Base-by-base conservation (phyloP, 257 asterid species). In the Pogostemon cablin region DNA sequence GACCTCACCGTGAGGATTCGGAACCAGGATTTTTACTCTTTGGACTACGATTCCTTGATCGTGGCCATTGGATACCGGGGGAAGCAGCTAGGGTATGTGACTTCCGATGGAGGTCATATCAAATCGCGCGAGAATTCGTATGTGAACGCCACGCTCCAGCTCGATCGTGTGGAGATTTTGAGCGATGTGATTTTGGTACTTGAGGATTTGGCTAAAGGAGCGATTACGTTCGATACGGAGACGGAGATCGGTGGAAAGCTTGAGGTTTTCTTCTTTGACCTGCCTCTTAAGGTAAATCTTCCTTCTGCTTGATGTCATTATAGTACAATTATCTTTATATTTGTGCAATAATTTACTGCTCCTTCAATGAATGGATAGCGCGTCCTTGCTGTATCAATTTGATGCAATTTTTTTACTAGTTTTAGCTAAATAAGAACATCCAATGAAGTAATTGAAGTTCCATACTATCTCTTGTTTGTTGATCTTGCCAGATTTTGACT, bases 61-160 rank as follows among this genome's bases (percentile, higher is more conserved):
- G 86, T 88, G 7, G 78, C 81, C 65, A 72, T 95, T 12, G 85
- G 84, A 1, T 95, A 95, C 83, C 72, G 90, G 69, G 99, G 99
- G 57, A 80, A 83, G 83, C 80, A 62, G 79, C 86, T 95, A 3
- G 99, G 98, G 40, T 59, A 59, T 39, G 97, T 59, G 61, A 77
- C 79, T 0, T 91, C 96, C 44, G 86, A 63, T 10, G 80, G 85
- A 8, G 99, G 98, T 4, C 66, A 54, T 6, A 67, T 91, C 12
- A 73, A 55, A 73, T 86, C 89, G 49, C 93, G 92, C 47, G 83
- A 76, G 2, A 69, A 86, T 5, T 84, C 97, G 41, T 95, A 88
- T 56, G 76, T 87, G 40, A 82, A 91, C 74, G 98, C 98, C 62
- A 88, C 95, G 78, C 82, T 95, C 71, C 80, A 67, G 80, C 90